phyloP scores from a whole-genome alignment of 345 rosid genomes.

The Brassica juncea region DNA sequence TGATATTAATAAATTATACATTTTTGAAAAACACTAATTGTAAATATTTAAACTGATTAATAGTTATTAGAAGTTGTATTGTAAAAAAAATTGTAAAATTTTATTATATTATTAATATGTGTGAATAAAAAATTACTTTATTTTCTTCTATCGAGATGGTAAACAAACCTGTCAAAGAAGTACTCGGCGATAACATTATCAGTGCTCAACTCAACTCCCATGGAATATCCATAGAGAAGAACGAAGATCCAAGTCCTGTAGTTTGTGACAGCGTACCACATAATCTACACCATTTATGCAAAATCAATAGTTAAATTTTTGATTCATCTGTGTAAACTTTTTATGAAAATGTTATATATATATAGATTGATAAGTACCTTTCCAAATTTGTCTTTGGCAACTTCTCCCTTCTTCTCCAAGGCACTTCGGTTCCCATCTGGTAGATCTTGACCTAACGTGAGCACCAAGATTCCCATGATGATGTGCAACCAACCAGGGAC shows the following conservation, averaged over 20 bases:
- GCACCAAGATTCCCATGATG: constrained; percentile 64
- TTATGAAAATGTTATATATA: not conserved
- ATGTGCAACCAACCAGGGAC: constrained; percentile 65
- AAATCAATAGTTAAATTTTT: not conserved
- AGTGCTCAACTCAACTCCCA: constrained; percentile 68
- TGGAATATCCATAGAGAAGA: constrained; percentile 66
- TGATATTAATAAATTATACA: too few species aligned
- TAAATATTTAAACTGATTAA: too few species aligned
- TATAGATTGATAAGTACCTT: constrained; percentile 40
- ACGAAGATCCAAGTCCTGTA: constrained; percentile 70
- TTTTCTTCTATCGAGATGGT: not conserved
- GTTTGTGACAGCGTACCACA: constrained; percentile 60
- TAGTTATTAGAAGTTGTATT: not conserved
- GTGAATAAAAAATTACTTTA: not conserved
- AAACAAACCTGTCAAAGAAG: constrained; percentile 59
- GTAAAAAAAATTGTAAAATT: not conserved
- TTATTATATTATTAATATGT: not conserved
- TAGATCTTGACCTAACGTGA: constrained; percentile 76
- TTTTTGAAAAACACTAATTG: too few species aligned
- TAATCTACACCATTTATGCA: constrained; percentile 36
- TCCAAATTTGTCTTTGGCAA: constrained; percentile 63
- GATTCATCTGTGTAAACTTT: not conserved
- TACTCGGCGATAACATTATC: constrained; percentile 73
- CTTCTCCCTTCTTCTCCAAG: constrained; percentile 63
- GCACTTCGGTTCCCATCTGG: constrained; percentile 69